These are phyloP conservation scores for Sporothrix protearum DNA, from an alignment of 2,329 filamentous ascomycete genomes.

Conservation along the genomic window DNA sequence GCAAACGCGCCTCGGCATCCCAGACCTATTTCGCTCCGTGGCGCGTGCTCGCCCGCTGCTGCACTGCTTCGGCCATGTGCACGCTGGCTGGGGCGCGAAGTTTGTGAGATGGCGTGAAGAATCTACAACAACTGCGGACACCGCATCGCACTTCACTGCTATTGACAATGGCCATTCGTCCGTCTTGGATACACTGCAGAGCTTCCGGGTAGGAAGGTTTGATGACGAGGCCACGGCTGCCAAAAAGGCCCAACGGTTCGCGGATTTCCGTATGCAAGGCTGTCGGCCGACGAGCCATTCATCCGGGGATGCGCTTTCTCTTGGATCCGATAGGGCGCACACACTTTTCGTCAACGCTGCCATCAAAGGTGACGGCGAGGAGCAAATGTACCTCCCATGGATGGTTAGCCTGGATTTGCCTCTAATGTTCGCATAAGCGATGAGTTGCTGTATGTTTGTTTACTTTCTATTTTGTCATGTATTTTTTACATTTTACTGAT, in stretches of 20 bases:
- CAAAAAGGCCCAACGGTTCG: neutral
- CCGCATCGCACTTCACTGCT: conserved; percentile 45
- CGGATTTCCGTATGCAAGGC: conserved; percentile 19
- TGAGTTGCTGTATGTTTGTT: no score
- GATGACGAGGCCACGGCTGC: conserved; percentile 5
- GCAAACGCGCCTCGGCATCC: conserved; percentile 41
- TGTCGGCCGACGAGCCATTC: conserved; percentile 38
- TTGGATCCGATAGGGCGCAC: conserved; percentile 39
- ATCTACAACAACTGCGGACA: conserved; percentile 14
- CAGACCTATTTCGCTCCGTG: conserved; percentile 45
- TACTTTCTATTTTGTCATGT: no score
- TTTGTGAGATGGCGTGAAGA: conserved; percentile 48
- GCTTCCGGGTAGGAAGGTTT: conserved; percentile 24
- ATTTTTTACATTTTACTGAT: no score
- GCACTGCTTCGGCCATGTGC: conserved; percentile 59
- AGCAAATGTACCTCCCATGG: neutral
- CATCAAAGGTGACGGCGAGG: conserved; percentile 36
- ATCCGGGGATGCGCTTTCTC: conserved; percentile 30
- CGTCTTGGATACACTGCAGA: conserved; percentile 38
- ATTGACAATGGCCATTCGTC: conserved; percentile 46
- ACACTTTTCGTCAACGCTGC: conserved; percentile 57
- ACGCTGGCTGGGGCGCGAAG: conserved; percentile 57
- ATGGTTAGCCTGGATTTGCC: neutral
- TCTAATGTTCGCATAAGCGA: no score
- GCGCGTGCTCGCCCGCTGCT: conserved; percentile 43